phyloP scores from a whole-genome alignment of 2,329 filamentous ascomycete species.

The Fusarium virguliforme region DNA sequence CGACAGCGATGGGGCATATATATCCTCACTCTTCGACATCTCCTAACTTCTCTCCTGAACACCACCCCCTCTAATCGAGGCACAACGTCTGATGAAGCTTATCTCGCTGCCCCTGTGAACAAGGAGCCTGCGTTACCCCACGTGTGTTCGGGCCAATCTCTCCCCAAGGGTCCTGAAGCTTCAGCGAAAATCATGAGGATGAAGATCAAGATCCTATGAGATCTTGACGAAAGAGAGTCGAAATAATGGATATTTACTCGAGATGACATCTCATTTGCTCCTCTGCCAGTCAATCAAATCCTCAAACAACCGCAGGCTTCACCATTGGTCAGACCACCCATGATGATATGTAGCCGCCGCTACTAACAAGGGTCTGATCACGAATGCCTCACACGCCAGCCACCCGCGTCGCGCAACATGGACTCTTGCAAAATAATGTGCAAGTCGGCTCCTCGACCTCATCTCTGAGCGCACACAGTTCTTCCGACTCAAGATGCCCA shows the following conservation, averaged over 20 bases:
- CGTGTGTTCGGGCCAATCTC: slow-evolving; percentile 20
- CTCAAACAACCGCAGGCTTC: slow-evolving; percentile 13
- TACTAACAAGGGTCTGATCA: slow-evolving; percentile 44
- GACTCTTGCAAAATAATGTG: slow-evolving; percentile 1
- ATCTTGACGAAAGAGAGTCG: background rate
- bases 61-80: background rate
- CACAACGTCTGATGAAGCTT: slow-evolving; percentile 9
- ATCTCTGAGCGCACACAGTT: background rate
- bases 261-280: background rate
- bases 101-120: slow-evolving; percentile 11
- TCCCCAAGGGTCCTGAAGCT: slow-evolving; percentile 1
- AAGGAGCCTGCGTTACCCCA: slow-evolving; percentile 23
- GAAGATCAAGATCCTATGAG: background rate
- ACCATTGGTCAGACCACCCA: slow-evolving; percentile 35
- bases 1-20: background rate
- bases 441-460: background rate
- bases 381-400: slow-evolving; percentile 29
- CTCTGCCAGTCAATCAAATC: background rate
- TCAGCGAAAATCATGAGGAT: background rate
- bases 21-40: background rate
- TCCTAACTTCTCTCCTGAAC: background rate
- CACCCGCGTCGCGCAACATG: slow-evolving; percentile 20
- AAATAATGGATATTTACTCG: background rate
- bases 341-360: slow-evolving; percentile 39
- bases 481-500: slow-evolving; percentile 30